Conservation (phyloP, 1,139 yeast genomes). For the Lodderomyces theae region DNA sequence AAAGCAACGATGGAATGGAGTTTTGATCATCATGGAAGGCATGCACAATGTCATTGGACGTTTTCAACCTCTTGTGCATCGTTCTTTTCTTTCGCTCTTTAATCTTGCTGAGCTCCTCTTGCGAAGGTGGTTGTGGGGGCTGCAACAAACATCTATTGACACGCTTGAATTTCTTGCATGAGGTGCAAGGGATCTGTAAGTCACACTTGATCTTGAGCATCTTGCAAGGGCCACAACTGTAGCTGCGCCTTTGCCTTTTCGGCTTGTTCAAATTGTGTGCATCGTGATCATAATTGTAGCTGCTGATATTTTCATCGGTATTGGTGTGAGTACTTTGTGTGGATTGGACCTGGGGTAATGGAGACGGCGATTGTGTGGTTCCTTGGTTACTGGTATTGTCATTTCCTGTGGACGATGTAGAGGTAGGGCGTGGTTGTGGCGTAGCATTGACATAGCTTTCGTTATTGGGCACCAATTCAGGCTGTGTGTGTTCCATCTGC, state of each 20-base stretch:
- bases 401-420: not conserved
- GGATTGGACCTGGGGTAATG: not conserved
- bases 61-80: slow-evolving; percentile 14
- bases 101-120: slow-evolving; percentile 23
- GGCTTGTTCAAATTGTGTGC: slow-evolving; percentile 10
- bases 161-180: slow-evolving; percentile 46
- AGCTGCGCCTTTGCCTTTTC: slow-evolving; percentile 45
- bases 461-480: not conserved
- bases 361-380: not conserved
- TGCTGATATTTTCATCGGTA: not conserved
- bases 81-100: slow-evolving; percentile 24
- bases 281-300: slow-evolving; percentile 2
- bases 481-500: not conserved
- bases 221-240: slow-evolving; percentile 59
- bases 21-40: slow-evolving; percentile 12
- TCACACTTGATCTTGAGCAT: slow-evolving; percentile 54
- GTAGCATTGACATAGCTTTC: not conserved
- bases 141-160: slow-evolving; percentile 33
- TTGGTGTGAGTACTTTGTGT: not conserved
- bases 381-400: not conserved
- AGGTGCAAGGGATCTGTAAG: slow-evolving; percentile 46
- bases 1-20: slow-evolving; percentile 13
- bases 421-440: not conserved
- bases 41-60: slow-evolving; percentile 13
- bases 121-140: slow-evolving; percentile 50